These are phyloP conservation scores for Pythium aristosporum DNA, from an alignment of 352 stramenopile genomes.

Conservation along the genomic window DNA sequence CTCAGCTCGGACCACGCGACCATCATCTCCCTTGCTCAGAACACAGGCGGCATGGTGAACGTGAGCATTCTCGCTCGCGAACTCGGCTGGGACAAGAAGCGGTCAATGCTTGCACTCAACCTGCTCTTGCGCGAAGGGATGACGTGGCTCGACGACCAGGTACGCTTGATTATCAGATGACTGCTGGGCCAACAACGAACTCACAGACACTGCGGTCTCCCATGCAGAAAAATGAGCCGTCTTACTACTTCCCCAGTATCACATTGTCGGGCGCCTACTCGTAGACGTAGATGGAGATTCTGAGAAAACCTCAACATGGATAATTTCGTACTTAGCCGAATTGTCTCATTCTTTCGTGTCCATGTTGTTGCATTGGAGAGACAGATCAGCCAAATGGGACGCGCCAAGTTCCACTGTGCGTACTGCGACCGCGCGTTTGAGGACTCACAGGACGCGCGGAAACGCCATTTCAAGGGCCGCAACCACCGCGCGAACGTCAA, in stretches of 20 bases:
- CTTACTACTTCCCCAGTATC: constrained; percentile 88
- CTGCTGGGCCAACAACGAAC: neutral
- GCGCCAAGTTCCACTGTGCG: constrained; percentile 57
- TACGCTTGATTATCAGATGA: constrained; percentile 17
- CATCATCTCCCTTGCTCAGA: constrained; percentile 89
- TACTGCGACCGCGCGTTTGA: constrained; percentile 86
- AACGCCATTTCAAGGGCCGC: constrained; percentile 61
- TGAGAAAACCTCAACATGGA: neutral
- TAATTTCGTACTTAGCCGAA: constrained; percentile 28
- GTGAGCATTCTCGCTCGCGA: constrained; percentile 76
- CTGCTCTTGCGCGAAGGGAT: constrained; percentile 94
- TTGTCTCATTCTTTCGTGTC: neutral
- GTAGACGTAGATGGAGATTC: constrained; percentile 25
- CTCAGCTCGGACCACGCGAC: constrained; percentile 94
- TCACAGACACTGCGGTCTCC: neutral
- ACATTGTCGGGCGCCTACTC: constrained; percentile 76
- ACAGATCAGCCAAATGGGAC: constrained; percentile 36
- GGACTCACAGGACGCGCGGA: constrained; percentile 68
- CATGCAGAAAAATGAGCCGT: constrained; percentile 43
- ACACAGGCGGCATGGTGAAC: constrained; percentile 87
- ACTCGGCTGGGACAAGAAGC: constrained; percentile 90
- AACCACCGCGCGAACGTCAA: constrained; percentile 84
- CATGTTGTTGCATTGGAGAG: neutral
- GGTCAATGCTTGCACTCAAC: constrained; percentile 90
- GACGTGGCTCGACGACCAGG: constrained; percentile 95